Evolutionary conservation across 2,329 filamentous ascomycete species (phyloP).

Genomic region (Xylaria sp.): DNA sequence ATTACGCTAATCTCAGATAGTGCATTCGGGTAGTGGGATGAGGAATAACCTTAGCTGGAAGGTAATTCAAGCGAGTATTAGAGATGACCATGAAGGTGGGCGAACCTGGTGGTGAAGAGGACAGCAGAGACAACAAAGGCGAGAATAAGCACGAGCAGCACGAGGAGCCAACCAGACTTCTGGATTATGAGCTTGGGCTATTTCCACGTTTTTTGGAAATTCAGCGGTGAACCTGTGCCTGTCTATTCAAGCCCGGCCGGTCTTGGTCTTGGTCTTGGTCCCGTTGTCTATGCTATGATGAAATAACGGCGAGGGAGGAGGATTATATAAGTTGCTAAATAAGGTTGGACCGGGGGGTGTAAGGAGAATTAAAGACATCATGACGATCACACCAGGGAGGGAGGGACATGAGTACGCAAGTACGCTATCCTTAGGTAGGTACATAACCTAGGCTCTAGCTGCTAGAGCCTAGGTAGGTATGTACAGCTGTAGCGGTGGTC

Average conservation of each 20-base stretch:
- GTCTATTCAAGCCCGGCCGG: neutral
- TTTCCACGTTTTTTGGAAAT: conserved; percentile 2
- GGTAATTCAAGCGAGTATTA: neutral
- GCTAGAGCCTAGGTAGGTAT: neutral
- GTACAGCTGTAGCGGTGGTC: conserved; percentile 2
- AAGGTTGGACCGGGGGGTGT: conserved; percentile 14
- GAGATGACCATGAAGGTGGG: conserved; percentile 1
- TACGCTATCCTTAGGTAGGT: neutral
- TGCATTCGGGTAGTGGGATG: neutral
- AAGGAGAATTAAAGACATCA: conserved; percentile 22
- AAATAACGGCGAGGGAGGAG: neutral
- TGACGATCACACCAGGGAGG: conserved; percentile 18
- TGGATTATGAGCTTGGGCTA: neutral
- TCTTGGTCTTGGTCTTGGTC: neutral
- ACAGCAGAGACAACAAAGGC: neutral
- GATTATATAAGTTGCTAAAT: conserved; percentile 21
- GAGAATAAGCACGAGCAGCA: neutral
- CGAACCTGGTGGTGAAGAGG: neutral
- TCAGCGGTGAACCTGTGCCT: conserved; percentile 16
- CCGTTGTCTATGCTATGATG: conserved; percentile 1
- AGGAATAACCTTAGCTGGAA: neutral
- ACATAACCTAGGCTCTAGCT: neutral
- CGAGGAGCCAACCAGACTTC: neutral
- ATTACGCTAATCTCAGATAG: neutral
- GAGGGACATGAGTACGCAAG: neutral